Evolutionary conservation across 192 early-diverging fungal genomes (phyloP), one percentile per base, ranked within the genome.

Genomic region (Linnemannia zychae): DNA sequence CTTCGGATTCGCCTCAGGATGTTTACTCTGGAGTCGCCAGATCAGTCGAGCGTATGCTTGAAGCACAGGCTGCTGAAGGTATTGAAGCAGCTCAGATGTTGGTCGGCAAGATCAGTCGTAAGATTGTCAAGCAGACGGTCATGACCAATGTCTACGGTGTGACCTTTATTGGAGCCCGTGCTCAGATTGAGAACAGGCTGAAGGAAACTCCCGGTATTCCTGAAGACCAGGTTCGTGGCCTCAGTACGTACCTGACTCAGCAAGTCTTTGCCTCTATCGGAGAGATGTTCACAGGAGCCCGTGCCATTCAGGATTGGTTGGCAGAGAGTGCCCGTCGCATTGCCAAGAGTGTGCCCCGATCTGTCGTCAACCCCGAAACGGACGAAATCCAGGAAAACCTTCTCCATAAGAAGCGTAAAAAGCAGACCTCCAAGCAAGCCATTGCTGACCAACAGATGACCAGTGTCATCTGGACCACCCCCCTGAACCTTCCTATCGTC

Each of bases 141-240:
- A 99, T 99, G 98, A 99, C 98, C 68, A 98, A 98, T 83, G 97
- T 98, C 7, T 99, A 99, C 67, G 98, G 98, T 38, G 98, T 99
- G 67, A 99, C 98, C 2, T 95, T 98, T 79, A 90, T 99, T 33
- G 98, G 98, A 40, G 98, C 98, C 7, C 88, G 93, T 47, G 89
- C 90, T 15, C 98, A 99, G 89, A 97, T 99, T 74, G 89, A 91
- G 33, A 94, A 93, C 48, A 92, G 97, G 34, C 85, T 99, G 49
- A 94, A 92, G 80, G 98, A 99, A 82, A 84, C 91, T 20, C 89
- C 91, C 38, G 92, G 92, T 78, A 89, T 98, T 36, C 88, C 94
- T 0, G 92, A 92, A 36, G 90, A 94, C 6, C 81, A 95, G 76
- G 90, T 95, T 38, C 90, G 88, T 57, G 79, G 81, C 18, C 89